Conservation (phyloP, 805 yeast species). For the Lipomyces japonicus region DNA sequence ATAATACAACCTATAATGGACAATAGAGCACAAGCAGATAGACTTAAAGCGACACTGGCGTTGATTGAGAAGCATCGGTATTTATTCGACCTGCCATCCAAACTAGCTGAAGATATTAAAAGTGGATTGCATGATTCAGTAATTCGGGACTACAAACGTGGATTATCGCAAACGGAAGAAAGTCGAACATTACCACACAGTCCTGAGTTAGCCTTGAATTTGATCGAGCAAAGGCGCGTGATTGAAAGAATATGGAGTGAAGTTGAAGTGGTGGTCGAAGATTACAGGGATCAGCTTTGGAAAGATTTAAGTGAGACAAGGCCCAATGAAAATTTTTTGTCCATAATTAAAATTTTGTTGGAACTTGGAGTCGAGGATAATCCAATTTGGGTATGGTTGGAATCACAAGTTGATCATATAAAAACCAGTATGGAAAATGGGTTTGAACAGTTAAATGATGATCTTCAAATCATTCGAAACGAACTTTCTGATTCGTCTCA, state of each 20-base stretch:
- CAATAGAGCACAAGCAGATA: slow-evolving; percentile 47
- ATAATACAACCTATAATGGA: slow-evolving; percentile 58
- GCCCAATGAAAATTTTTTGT: slow-evolving; percentile 33
- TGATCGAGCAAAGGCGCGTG: slow-evolving; percentile 39
- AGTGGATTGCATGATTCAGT: slow-evolving; percentile 54
- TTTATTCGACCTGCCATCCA: slow-evolving; percentile 56
- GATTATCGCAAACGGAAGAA: slow-evolving; percentile 38
- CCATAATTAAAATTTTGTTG: slow-evolving; percentile 43
- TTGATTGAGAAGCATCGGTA: slow-evolving; percentile 52
- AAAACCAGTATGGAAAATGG: slow-evolving; percentile 42
- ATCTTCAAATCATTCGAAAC: slow-evolving; percentile 12
- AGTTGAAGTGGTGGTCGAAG: slow-evolving; percentile 51
- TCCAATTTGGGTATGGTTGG: slow-evolving; percentile 63
- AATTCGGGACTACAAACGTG: slow-evolving; percentile 54
- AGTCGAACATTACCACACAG: slow-evolving; percentile 27
- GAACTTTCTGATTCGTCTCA: slow-evolving; percentile 10
- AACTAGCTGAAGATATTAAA: slow-evolving; percentile 43
- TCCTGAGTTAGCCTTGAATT: slow-evolving; percentile 27
- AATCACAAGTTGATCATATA: slow-evolving; percentile 46
- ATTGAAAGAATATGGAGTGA: slow-evolving; percentile 54
- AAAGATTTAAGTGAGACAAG: slow-evolving; percentile 40
- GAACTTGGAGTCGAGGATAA: slow-evolving; percentile 62
- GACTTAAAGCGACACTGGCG: slow-evolving; percentile 48
- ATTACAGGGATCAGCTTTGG: slow-evolving; percentile 56
- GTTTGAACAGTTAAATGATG: slow-evolving; percentile 39